phyloP scores from a whole-genome alignment of 1,284 basidiomycete species.

The Gymnopus androsaceus region DNA sequence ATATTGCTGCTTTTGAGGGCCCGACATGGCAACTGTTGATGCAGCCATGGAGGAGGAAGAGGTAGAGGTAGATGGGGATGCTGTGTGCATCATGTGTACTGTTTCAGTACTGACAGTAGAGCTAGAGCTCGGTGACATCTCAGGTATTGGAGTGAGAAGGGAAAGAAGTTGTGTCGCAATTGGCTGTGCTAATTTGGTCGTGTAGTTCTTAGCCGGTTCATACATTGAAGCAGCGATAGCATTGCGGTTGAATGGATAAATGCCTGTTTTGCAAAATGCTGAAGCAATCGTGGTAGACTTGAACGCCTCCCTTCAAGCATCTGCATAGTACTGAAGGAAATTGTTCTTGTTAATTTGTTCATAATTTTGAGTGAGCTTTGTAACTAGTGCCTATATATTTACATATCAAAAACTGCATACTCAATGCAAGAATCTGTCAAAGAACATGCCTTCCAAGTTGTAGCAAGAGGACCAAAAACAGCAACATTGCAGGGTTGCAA shows the following conservation, averaged over 20 bases:
- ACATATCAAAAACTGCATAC: not conserved
- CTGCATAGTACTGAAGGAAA: slow-evolving; percentile 3
- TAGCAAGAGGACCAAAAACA: slow-evolving; percentile 30
- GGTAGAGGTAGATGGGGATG: too few relatives aligned
- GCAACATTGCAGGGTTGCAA: slow-evolving; percentile 35
- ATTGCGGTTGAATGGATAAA: slow-evolving; percentile 20
- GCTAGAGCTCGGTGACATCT: too few relatives aligned
- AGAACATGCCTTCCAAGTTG: slow-evolving; percentile 24
- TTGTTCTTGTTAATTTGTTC: not conserved
- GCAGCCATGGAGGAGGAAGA: too few relatives aligned
- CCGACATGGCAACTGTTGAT: too few relatives aligned
- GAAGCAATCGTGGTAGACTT: slow-evolving; percentile 19
- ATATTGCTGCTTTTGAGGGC: too few relatives aligned
- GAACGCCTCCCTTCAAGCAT: slow-evolving; percentile 17
- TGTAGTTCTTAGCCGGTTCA: slow-evolving; percentile 14
- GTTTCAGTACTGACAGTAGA: too few relatives aligned
- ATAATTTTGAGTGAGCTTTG: too few relatives aligned
- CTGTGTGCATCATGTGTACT: too few relatives aligned
- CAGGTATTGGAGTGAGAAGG: not conserved
- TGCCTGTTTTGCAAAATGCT: slow-evolving; percentile 22
- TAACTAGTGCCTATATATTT: too few relatives aligned
- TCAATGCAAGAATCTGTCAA: slow-evolving; percentile 15
- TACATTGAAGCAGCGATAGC: slow-evolving; percentile 11
- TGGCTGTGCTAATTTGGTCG: slow-evolving; percentile 12
- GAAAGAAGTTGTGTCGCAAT: slow-evolving; percentile 1